phyloP scores from a whole-genome alignment of 2,329 filamentous ascomycete species.

The Pestalotiopsis sp. region DNA sequence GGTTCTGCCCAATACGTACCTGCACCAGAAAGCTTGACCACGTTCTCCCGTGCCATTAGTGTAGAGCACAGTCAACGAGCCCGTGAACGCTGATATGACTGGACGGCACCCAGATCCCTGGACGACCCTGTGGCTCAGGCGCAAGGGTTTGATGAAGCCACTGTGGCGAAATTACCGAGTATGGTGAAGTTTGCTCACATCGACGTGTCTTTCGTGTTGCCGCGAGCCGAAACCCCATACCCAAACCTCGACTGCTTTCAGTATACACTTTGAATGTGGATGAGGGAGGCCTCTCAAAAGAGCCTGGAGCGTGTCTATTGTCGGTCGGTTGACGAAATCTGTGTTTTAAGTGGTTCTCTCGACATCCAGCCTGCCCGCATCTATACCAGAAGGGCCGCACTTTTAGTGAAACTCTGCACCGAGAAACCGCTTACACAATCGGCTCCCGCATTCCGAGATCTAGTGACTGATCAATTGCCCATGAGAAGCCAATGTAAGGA shows the following conservation, averaged over 20 bases:
- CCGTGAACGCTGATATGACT: neutral
- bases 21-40: neutral
- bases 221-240: constrained; percentile 2
- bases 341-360: neutral
- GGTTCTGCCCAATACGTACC: neutral
- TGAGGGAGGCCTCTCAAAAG: constrained; percentile 13
- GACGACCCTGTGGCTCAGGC: neutral
- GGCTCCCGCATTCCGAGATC: neutral
- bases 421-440: neutral
- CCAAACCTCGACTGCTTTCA: neutral
- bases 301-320: constrained; percentile 4
- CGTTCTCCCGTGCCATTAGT: neutral
- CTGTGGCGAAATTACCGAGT: neutral
- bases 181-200: neutral
- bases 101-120: neutral
- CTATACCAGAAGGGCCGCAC: neutral
- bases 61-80: neutral
- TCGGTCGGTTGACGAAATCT: neutral
- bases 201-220: neutral
- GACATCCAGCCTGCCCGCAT: neutral
- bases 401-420: neutral
- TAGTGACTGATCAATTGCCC: neutral
- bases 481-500: neutral
- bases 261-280: constrained; percentile 4
- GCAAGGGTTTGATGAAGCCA: neutral